Evolutionary conservation across 164 flowering plant genomes (phyloP).

Genomic region (Vitis cinerea): DNA sequence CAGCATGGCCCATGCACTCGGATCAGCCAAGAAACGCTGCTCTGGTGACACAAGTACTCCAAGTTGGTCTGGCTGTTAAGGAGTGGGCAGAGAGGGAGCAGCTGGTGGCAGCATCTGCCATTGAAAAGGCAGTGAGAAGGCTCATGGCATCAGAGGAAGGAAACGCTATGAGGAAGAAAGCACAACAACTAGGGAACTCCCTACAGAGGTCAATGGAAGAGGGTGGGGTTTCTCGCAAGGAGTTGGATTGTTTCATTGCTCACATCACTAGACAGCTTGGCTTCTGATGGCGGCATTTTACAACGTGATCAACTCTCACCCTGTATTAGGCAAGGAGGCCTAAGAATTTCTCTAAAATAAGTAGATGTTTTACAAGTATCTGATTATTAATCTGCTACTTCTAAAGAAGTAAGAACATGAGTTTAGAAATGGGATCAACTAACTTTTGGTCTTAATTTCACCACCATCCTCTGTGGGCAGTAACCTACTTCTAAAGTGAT

Average conservation of each 20-base stretch:
- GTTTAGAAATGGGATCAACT: too few relatives aligned
- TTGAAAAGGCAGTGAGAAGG: conserved; percentile 13
- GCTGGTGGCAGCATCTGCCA: not conserved
- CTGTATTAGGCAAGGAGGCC: too few relatives aligned
- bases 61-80: conserved; percentile 13
- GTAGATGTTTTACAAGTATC: too few relatives aligned
- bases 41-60: conserved; percentile 14
- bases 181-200: conserved; percentile 6
- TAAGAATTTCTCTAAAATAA: too few relatives aligned
- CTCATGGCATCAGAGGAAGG: conserved; percentile 28
- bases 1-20: conserved; percentile 24
- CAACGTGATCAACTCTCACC: too few relatives aligned
- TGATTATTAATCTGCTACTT: too few relatives aligned
- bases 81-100: conserved; percentile 15
- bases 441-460: too few relatives aligned
- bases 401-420: too few relatives aligned
- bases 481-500: too few relatives aligned
- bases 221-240: conserved; percentile 17
- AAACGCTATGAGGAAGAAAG: conserved; percentile 22
- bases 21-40: conserved; percentile 22
- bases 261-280: conserved; percentile 16
- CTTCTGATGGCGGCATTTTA: too few relatives aligned
- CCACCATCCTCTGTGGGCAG: too few relatives aligned
- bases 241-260: conserved; percentile 26
- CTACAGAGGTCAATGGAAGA: not conserved